These are phyloP conservation scores for Aspergillus sp. DNA, from an alignment of 2,329 filamentous ascomycete species.

Conservation along the genomic window DNA sequence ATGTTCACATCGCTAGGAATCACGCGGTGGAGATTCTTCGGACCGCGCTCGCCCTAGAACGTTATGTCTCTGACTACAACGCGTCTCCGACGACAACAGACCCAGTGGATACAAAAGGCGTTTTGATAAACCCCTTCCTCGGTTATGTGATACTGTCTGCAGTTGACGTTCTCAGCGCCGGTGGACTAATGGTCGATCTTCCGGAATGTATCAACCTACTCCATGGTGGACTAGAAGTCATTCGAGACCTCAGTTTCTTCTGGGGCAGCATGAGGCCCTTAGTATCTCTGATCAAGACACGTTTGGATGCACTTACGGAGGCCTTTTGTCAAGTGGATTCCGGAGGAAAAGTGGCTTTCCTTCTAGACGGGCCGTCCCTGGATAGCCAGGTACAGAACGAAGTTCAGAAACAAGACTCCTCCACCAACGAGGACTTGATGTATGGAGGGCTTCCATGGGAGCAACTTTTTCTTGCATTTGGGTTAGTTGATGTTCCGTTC, in stretches of 20 bases:
- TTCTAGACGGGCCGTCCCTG: slow-evolving; percentile 36
- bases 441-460: slow-evolving; percentile 37
- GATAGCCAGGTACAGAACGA: slow-evolving; percentile 39
- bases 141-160: slow-evolving; percentile 64
- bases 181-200: slow-evolving; percentile 54
- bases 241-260: slow-evolving; percentile 57
- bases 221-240: slow-evolving; percentile 51
- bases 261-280: slow-evolving; percentile 62
- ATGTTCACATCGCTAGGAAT: slow-evolving; percentile 51
- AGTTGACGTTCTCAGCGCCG: slow-evolving; percentile 65
- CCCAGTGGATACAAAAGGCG: slow-evolving; percentile 27
- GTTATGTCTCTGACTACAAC: slow-evolving; percentile 24
- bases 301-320: slow-evolving; percentile 47
- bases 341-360: slow-evolving; percentile 39
- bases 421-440: slow-evolving; percentile 43
- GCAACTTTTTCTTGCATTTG: slow-evolving; percentile 32
- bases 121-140: slow-evolving; percentile 60
- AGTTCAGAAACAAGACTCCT: slow-evolving; percentile 18
- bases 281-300: slow-evolving; percentile 49
- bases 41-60: slow-evolving; percentile 33
- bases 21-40: slow-evolving; percentile 56
- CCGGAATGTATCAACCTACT: slow-evolving; percentile 56
- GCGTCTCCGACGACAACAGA: slow-evolving; percentile 22
- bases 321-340: slow-evolving; percentile 32
- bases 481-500: slow-evolving; percentile 26